Conservation (phyloP, 257 asterid species). For the Striga asiatica region DNA sequence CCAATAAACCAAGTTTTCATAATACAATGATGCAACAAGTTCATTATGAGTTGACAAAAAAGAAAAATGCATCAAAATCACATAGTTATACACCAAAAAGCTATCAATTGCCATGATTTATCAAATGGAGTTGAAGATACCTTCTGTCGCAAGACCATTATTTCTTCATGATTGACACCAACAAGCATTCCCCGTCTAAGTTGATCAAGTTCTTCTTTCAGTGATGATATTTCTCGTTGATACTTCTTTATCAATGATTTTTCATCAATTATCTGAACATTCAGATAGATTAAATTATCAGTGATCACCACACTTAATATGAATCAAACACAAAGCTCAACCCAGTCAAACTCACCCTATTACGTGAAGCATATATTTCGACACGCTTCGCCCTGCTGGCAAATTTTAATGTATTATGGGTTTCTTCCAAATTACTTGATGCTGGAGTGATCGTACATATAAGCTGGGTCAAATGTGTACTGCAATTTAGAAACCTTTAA, state of each 20-base stretch:
- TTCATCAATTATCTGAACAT: slow-evolving; percentile 85
- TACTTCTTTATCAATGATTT: slow-evolving; percentile 94
- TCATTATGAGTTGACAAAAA: background rate
- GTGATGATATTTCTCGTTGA: slow-evolving; percentile 82
- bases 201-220: slow-evolving; percentile 85
- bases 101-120: background rate
- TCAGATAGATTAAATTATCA: background rate
- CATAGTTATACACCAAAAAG: background rate
- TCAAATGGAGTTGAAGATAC: slow-evolving; percentile 21
- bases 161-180: slow-evolving; percentile 82
- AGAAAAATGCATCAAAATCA: background rate
- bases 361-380: slow-evolving; percentile 91
- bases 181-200: slow-evolving; percentile 71
- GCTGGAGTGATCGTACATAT: slow-evolving; percentile 96
- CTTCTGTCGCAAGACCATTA: slow-evolving; percentile 65
- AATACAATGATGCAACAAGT: too few species aligned
- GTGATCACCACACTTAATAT: slow-evolving; percentile 8
- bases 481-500: too few species aligned
- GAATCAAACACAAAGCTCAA: slow-evolving; percentile 5
- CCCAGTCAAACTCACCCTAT: slow-evolving; percentile 51
- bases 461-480: slow-evolving; percentile 59
- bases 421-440: slow-evolving; percentile 91
- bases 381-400: slow-evolving; percentile 98
- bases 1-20: slow-evolving; percentile 1
- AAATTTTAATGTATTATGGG: slow-evolving; percentile 90